A percentile compares a stretch with the other conserved stretches of the same genome.
phyloP scores from a whole-genome alignment of 192 early-diverging fungal species.

The Pilobolus umbonatus region DNA sequence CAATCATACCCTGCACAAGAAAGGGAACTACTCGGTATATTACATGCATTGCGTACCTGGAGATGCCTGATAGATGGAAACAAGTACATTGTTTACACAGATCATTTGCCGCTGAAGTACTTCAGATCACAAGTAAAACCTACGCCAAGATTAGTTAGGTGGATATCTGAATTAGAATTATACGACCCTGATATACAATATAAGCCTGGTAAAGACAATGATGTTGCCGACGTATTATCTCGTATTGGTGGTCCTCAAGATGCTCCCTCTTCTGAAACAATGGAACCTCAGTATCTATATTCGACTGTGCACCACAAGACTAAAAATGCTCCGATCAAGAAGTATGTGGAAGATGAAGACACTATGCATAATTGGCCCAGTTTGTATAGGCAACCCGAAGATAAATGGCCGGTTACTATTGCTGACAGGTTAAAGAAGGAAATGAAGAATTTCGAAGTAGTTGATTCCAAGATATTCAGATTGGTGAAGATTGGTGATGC shows the following conservation, averaged over 20 bases:
- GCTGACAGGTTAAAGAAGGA: too few species aligned
- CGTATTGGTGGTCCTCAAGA: not conserved
- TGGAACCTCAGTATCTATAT: constrained; percentile 8
- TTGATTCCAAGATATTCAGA: too few species aligned
- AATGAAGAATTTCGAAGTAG: too few species aligned
- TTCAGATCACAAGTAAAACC: constrained; percentile 11
- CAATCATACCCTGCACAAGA: constrained; percentile 29
- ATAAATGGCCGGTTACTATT: too few species aligned
- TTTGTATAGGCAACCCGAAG: too few species aligned
- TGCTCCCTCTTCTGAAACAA: not conserved
- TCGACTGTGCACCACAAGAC: too few species aligned
- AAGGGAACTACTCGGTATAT: constrained; percentile 1
- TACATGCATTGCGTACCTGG: constrained; percentile 12
- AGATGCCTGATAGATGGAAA: constrained; percentile 7
- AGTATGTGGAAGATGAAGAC: too few species aligned
- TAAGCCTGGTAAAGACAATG: constrained; percentile 1
- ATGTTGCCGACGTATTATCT: not conserved
- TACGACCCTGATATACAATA: constrained; percentile 10
- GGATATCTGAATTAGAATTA: constrained; percentile 5
- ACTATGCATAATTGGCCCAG: too few species aligned
- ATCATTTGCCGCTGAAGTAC: not conserved
- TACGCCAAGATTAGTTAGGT: not conserved
- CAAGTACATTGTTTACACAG: not conserved
- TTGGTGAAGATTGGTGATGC: too few species aligned
- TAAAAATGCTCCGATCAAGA: too few species aligned